Percentiles rank a stretch among this genome's conserved stretches.
Conservation (phyloP, 495 filamentous ascomycete genomes). For the Pyrenula massariospora region DNA sequence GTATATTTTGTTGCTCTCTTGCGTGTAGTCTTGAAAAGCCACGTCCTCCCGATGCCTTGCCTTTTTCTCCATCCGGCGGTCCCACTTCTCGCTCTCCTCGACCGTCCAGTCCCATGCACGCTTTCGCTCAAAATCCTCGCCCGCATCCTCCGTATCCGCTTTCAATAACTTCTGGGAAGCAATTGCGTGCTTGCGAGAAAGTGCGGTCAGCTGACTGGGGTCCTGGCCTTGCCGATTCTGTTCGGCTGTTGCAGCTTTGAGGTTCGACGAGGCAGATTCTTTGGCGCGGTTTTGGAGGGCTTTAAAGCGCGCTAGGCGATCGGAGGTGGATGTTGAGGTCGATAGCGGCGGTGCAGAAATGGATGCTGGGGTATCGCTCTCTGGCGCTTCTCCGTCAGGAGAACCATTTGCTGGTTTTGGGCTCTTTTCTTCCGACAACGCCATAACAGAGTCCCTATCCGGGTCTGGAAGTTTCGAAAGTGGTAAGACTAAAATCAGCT, state of each 20-base stretch:
- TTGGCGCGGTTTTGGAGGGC: constrained; percentile 77
- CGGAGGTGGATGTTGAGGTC: constrained; percentile 20
- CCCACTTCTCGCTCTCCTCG: constrained; percentile 90
- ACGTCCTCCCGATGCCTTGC: constrained; percentile 69
- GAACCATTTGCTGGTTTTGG: background rate
- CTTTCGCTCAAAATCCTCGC: constrained; percentile 94
- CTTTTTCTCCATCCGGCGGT: constrained; percentile 79
- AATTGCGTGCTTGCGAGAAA: constrained; percentile 71
- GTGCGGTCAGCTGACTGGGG: constrained; percentile 54
- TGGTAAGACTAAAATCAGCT: no score
- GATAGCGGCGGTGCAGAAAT: background rate
- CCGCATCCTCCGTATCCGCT: constrained; percentile 71
- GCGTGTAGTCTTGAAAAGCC: constrained; percentile 80
- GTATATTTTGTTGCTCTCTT: constrained; percentile 83
- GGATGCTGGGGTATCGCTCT: background rate
- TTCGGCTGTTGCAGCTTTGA: constrained; percentile 75
- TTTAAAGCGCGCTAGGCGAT: constrained; percentile 63
- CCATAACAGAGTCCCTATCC: background rate
- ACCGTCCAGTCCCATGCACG: constrained; percentile 97
- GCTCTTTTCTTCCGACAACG: background rate
- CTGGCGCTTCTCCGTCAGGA: background rate
- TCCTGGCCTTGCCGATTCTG: constrained; percentile 70
- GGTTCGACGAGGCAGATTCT: constrained; percentile 61
- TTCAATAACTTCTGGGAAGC: constrained; percentile 89
- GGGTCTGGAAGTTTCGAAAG: no score